Conservation (phyloP, 2,329 filamentous ascomycete species). For the Herpotrichia juniperi region DNA sequence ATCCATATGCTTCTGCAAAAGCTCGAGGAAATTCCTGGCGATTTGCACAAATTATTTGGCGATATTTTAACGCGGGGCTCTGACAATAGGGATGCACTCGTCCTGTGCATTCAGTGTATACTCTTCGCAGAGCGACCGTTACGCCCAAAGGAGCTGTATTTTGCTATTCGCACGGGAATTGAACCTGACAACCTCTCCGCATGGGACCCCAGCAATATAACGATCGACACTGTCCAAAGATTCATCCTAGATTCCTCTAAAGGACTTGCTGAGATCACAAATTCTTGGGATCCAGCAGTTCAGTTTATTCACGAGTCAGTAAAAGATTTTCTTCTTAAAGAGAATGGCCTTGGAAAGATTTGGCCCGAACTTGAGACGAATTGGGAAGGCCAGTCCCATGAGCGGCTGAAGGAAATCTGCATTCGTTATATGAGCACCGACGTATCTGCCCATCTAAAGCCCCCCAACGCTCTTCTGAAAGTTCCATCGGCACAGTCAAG, state of each 20-base stretch:
- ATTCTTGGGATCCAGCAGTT: constrained; percentile 19
- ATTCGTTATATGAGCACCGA: constrained; percentile 5
- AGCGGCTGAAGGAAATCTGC: constrained; percentile 6
- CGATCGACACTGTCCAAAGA: constrained; percentile 7
- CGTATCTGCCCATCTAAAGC: constrained; percentile 12
- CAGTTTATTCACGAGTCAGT: too few species aligned
- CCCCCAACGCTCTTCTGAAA: constrained; percentile 3
- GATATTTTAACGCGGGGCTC: too few species aligned
- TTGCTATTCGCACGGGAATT: too few species aligned
- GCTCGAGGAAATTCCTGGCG: too few species aligned
- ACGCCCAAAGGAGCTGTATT: constrained; percentile 19
- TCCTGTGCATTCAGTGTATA: constrained; percentile 16
- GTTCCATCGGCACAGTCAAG: constrained; percentile 11
- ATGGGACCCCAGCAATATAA: constrained; percentile 11
- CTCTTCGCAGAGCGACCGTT: constrained; percentile 22
- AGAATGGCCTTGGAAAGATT: too few species aligned
- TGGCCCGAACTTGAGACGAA: too few species aligned
- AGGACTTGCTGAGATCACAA: constrained; percentile 26
- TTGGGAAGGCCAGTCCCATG: too few species aligned
- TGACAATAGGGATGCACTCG: constrained; percentile 11
- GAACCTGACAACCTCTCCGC: too few species aligned
- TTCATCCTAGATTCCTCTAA: constrained; percentile 32
- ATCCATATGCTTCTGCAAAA: too few species aligned
- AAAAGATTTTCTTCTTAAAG: too few species aligned
- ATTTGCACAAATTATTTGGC: too few species aligned